A percentile compares a stretch with the other conserved stretches of the same genome.
phyloP scores from a whole-genome alignment of 805 yeast genomes.

The Lipomyces mesembrius region DNA sequence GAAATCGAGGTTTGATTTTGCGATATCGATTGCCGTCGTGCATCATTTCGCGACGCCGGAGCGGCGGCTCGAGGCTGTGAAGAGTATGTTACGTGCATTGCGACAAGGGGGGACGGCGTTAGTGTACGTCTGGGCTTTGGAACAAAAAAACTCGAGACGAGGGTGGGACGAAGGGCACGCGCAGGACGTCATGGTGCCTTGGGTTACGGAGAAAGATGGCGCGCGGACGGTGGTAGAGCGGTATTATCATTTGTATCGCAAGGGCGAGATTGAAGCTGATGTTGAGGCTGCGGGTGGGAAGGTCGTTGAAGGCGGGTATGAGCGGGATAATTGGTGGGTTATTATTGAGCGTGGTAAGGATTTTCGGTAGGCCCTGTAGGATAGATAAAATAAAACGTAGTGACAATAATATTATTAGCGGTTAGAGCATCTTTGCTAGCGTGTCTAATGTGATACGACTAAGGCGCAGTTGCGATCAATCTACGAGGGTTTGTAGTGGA shows the following conservation, averaged over 20 bases:
- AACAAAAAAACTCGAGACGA: conserved; percentile 82
- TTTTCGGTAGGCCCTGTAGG: too few relatives aligned
- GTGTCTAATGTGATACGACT: too few relatives aligned
- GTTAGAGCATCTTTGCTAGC: too few relatives aligned
- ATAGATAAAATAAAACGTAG: too few relatives aligned
- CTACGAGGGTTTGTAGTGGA: too few relatives aligned
- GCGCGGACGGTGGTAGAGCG: conserved; percentile 59
- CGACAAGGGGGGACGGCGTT: conserved; percentile 67
- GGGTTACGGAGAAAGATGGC: conserved; percentile 62
- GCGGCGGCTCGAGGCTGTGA: conserved; percentile 76
- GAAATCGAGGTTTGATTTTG: conserved; percentile 67
- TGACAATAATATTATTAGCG: too few relatives aligned
- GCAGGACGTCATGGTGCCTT: conserved; percentile 93
- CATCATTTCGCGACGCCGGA: conserved; percentile 91
- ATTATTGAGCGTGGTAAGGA: background rate
- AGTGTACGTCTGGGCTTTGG: conserved; percentile 96
- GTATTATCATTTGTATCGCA: conserved; percentile 82
- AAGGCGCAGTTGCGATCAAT: too few relatives aligned
- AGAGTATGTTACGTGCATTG: conserved; percentile 66
- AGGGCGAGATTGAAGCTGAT: conserved; percentile 82
- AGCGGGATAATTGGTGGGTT: conserved; percentile 93
- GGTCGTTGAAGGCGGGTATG: conserved; percentile 78
- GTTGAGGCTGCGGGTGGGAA: conserved; percentile 71
- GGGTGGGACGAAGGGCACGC: conserved; percentile 92
- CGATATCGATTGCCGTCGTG: conserved; percentile 91